phyloP scores from a whole-genome alignment of 2,329 filamentous ascomycete species.

The Trichoderma sp. region DNA sequence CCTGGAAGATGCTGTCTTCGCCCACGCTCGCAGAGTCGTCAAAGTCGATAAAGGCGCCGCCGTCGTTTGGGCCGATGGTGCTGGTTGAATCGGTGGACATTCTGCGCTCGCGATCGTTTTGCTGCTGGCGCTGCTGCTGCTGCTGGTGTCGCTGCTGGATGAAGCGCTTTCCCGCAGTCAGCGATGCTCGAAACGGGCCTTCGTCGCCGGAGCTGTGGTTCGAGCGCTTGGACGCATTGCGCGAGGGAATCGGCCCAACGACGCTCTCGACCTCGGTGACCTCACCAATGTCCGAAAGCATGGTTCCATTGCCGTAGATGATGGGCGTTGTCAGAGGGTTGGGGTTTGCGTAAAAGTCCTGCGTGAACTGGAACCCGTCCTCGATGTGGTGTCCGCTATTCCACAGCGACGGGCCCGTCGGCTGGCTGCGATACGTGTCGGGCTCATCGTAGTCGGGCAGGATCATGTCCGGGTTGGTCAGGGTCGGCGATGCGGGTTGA shows the following conservation, averaged over 20 bases:
- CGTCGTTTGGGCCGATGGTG: constrained; percentile 57
- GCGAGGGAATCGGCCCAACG: constrained; percentile 45
- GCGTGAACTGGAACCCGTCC: constrained; percentile 47
- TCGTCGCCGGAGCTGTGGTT: constrained; percentile 39
- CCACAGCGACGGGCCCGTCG: constrained; percentile 56
- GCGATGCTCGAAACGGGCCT: constrained; percentile 46
- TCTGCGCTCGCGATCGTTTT: constrained; percentile 50
- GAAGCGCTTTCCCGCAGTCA: constrained; percentile 46
- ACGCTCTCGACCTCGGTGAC: constrained; percentile 57
- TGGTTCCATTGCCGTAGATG: constrained; percentile 69
- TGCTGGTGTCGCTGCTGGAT: constrained; percentile 46
- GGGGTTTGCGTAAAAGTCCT: constrained; percentile 44
- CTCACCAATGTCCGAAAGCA: constrained; percentile 66
- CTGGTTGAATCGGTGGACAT: constrained; percentile 62
- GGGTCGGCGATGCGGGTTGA: constrained; percentile 73
- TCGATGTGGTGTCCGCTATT: constrained; percentile 46
- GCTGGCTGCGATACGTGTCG: constrained; percentile 54
- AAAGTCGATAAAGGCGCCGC: constrained; percentile 59
- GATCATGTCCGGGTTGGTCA: constrained; percentile 95
- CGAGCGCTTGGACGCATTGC: constrained; percentile 41
- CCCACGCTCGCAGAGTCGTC: constrained; percentile 61
- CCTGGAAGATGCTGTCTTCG: constrained; percentile 67
- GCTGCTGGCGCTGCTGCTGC: constrained; percentile 42
- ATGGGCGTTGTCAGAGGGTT: constrained; percentile 61
- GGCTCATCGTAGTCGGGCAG: constrained; percentile 71